Conservation (phyloP, 2,329 filamentous ascomycete genomes). For the Coniochaeta hoffmannii region DNA sequence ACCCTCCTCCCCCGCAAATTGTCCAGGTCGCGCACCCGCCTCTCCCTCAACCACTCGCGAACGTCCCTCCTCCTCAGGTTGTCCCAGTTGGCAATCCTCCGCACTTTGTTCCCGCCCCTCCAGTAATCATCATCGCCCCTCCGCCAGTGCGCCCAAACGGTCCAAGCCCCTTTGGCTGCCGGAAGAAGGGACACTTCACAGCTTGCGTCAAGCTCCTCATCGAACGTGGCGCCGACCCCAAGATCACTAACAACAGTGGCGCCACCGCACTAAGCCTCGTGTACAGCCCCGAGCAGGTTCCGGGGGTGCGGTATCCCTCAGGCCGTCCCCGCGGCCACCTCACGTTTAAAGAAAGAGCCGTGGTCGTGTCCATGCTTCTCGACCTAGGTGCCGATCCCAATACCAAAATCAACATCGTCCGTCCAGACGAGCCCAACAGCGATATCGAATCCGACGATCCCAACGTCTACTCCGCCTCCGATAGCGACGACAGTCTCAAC, state of each 20-base stretch:
- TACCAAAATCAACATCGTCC: neutral
- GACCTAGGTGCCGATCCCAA: neutral
- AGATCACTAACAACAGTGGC: neutral
- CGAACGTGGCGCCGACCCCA: neutral
- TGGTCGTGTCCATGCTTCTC: neutral
- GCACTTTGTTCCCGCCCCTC: neutral
- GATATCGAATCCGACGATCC: neutral
- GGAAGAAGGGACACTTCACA: neutral
- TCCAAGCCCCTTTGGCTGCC: neutral
- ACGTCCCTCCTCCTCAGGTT: neutral
- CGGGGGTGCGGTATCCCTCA: neutral
- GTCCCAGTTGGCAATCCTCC: neutral
- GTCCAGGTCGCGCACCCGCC: neutral
- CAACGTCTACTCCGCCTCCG: neutral
- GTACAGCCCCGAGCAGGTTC: neutral
- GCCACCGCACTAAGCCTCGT: neutral
- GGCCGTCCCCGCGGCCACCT: neutral
- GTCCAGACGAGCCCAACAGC: neutral
- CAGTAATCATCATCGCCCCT: neutral
- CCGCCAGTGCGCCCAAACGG: neutral
- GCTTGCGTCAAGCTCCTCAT: neutral
- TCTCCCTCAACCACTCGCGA: neutral
- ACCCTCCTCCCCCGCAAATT: neutral
- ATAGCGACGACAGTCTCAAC: neutral
- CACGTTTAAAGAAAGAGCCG: neutral